phyloP scores from a whole-genome alignment of 805 yeast species.

The Candida vartiovaarae region DNA sequence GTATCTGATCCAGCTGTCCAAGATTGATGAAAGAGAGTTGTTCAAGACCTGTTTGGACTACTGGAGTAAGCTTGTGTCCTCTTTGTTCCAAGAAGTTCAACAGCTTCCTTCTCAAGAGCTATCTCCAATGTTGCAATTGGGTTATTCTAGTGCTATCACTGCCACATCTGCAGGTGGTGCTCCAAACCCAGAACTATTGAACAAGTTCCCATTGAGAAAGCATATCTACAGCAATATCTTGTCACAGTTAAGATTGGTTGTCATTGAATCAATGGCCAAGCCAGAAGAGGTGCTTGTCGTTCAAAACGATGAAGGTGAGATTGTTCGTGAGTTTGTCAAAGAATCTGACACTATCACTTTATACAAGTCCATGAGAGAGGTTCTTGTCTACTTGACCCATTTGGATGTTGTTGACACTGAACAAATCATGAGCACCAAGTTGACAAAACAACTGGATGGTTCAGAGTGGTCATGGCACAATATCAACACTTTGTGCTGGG shows the following conservation, averaged over 20 bases:
- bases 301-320: conserved; percentile 98
- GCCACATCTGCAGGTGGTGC: conserved; percentile 64
- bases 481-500: conserved; percentile 97
- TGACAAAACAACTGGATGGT: conserved; percentile 90
- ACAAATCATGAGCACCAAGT: conserved; percentile 84
- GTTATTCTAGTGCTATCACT: conserved; percentile 30
- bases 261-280: conserved; percentile 95
- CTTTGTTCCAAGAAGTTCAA: conserved; percentile 80
- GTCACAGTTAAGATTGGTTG: conserved; percentile 81
- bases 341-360: conserved; percentile 96
- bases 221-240: conserved; percentile 75
- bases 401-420: conserved; percentile 93
- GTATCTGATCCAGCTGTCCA: conserved; percentile 77
- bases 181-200: conserved; percentile 70
- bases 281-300: conserved; percentile 97
- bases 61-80: conserved; percentile 83
- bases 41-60: conserved; percentile 94
- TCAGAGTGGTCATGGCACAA: conserved; percentile 99
- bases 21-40: conserved; percentile 90
- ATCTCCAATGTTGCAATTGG: conserved; percentile 70
- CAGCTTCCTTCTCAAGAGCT: conserved; percentile 64
- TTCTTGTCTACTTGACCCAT: conserved; percentile 90
- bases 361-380: conserved; percentile 94
- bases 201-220: conserved; percentile 77
- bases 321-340: conserved; percentile 93